Base-by-base conservation (phyloP, 2,329 filamentous ascomycete species). In the Paraconiothyrium sp. region DNA sequence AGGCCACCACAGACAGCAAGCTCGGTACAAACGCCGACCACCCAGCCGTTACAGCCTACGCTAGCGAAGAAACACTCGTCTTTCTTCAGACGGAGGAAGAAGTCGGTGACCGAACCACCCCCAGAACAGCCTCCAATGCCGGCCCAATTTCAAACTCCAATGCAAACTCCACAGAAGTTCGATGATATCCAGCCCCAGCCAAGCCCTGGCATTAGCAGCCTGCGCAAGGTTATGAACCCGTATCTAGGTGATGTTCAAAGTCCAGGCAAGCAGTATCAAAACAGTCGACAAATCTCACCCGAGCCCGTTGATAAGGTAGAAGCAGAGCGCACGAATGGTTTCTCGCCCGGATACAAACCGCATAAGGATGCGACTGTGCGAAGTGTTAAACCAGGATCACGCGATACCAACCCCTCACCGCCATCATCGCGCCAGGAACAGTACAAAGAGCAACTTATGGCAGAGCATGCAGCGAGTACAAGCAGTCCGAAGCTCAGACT, bases 41-140 rank as follows among this genome's bases (percentile, higher is more conserved):
- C 71, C 58, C 70, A 67, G 48, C 67, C 67, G 30, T 64, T 66
- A 51, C 72, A 69, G 54, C 71, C 67, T 27, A 72, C 74, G 3
- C 81, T 97, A 55, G 91, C 92, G 71, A 97, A 97, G 83, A 97
- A 97, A 78, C 88, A 92, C 4, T 96, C 94, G 0, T 94, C 93
- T 0, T 98, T 99, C 81, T 98, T 98, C 81, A 88, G 95, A 64
- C 87, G 95, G 62, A 88, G 94, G 65, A 98, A 98, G 86, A 96
- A 94, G 85, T 97, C 94, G 5, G 80, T 93, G 37, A 87, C 88
- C 14, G 93, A 96, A 65, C 76, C 27, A 6, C 27, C 78, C 48
- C 84, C 87, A 24, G 85, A 85, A 43, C 88, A 90, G 37, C 88
- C 90, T 9, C 78, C 89, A 34, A 86, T 77, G 65, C 79, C 83